These are phyloP conservation scores for Choricystis sp. DNA, from an alignment of 139 green algal species.

Conservation along the genomic window DNA sequence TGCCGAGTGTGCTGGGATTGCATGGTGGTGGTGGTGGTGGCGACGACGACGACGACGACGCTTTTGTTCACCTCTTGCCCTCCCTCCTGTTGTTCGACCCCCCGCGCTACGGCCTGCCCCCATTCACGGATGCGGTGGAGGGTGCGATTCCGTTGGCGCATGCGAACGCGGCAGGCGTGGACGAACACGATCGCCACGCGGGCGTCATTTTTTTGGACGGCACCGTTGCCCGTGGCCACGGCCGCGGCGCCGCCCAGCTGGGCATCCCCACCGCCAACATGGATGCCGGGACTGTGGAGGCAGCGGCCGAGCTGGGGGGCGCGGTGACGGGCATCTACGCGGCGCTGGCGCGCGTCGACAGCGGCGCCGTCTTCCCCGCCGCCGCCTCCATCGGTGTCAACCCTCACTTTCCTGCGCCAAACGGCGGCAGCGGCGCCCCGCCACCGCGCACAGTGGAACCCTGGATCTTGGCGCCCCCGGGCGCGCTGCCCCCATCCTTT, in stretches of 20 bases:
- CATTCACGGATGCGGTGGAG: conserved; percentile 33
- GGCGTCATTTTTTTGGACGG: neutral
- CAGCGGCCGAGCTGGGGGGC: conserved; percentile 25
- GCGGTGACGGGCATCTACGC: conserved; percentile 26
- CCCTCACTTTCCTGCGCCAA: neutral
- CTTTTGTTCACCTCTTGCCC: conserved; percentile 30
- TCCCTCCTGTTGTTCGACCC: conserved; percentile 67
- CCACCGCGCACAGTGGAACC: conserved; percentile 29
- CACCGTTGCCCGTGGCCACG: neutral
- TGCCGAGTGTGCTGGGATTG: conserved; percentile 46
- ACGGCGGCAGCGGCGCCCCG: neutral
- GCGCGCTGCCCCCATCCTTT: conserved; percentile 44
- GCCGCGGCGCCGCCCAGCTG: conserved; percentile 36
- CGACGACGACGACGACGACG: neutral
- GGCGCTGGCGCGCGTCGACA: conserved; percentile 41
- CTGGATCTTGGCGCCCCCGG: conserved; percentile 70
- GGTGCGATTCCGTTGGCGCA: neutral
- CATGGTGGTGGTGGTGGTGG: conserved; percentile 3
- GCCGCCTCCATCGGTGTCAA: conserved; percentile 23
- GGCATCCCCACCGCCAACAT: conserved; percentile 89
- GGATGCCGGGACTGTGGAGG: conserved; percentile 30
- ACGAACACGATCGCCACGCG: too few species aligned
- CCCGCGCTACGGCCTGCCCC: conserved; percentile 39
- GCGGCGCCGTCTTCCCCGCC: neutral
- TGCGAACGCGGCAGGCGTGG: too few species aligned